Percentiles rank a stretch among this genome's conserved stretches.
Evolutionary conservation across 345 rosid genomes (phyloP).

Genomic region (Hypericum androsaemum): DNA sequence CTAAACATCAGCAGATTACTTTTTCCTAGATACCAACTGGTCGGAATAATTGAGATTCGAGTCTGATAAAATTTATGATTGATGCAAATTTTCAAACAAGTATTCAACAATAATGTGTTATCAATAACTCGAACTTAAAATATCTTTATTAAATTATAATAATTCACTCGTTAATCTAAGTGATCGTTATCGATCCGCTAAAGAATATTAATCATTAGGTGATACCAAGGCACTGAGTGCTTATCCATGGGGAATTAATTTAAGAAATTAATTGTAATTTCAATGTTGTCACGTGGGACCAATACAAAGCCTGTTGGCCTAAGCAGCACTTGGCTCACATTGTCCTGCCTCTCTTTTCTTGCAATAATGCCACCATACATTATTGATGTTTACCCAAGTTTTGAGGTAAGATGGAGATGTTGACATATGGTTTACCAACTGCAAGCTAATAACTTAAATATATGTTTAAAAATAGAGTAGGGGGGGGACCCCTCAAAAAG

Average conservation of each 20-base stretch:
- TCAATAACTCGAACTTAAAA: too few relatives aligned
- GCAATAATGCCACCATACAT: neutral
- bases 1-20: too few relatives aligned
- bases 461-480: too few relatives aligned
- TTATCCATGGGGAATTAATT: too few relatives aligned
- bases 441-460: too few relatives aligned
- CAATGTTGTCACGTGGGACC: constrained; percentile 1
- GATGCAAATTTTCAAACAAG: too few relatives aligned
- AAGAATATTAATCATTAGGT: constrained; percentile 5
- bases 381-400: neutral
- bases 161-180: constrained; percentile 8
- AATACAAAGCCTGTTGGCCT: neutral
- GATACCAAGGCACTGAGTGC: constrained; percentile 13
- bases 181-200: constrained; percentile 1
- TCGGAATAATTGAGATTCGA: too few relatives aligned
- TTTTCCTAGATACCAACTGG: too few relatives aligned
- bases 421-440: constrained; percentile 1
- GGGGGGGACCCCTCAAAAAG: too few relatives aligned
- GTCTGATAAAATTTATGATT: too few relatives aligned
- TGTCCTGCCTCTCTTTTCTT: neutral
- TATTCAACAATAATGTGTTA: too few relatives aligned
- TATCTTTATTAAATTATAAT: neutral
- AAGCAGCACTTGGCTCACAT: constrained; percentile 6
- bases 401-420: constrained; percentile 13
- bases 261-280: too few relatives aligned